phyloP scores from a whole-genome alignment of 177 flowering plant genomes.

The Vitis hybrid region DNA sequence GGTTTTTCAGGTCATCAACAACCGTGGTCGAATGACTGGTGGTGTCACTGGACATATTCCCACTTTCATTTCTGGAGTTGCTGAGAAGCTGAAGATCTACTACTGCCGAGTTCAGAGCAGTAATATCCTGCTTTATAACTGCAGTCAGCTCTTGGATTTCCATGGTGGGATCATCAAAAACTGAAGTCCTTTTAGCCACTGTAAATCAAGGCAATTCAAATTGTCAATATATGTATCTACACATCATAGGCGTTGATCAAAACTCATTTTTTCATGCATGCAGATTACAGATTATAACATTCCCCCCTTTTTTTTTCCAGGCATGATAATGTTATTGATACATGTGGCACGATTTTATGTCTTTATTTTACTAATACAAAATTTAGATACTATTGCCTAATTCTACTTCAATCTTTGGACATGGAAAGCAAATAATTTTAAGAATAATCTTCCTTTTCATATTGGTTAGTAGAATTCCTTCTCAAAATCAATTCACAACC shows the following conservation, averaged over 20 bases:
- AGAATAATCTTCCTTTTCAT: no score
- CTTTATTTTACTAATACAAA: no score
- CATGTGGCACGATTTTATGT: no score
- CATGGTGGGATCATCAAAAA: constrained; percentile 89
- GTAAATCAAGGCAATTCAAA: constrained; percentile 14
- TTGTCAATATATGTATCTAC: constrained; percentile 7
- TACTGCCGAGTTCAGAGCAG: constrained; percentile 86
- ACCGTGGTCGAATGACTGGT: constrained; percentile 92
- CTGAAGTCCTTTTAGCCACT: constrained; percentile 98
- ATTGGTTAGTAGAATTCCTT: no score
- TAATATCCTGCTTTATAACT: constrained; percentile 94
- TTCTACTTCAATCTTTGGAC: no score
- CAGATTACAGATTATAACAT: no score
- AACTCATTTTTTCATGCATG: no score
- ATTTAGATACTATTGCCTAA: no score
- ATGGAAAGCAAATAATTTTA: no score
- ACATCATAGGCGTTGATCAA: not conserved
- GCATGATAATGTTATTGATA: no score
- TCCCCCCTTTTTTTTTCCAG: no score
- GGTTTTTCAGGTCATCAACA: constrained; percentile 89
- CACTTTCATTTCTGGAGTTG: constrained; percentile 78
- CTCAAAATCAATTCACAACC: no score
- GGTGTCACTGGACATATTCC: constrained; percentile 73
- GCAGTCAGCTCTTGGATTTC: constrained; percentile 97
- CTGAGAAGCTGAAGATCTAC: constrained; percentile 84